Conservation (phyloP, 1,139 yeast species). For the Yamadazyma atlantica region DNA sequence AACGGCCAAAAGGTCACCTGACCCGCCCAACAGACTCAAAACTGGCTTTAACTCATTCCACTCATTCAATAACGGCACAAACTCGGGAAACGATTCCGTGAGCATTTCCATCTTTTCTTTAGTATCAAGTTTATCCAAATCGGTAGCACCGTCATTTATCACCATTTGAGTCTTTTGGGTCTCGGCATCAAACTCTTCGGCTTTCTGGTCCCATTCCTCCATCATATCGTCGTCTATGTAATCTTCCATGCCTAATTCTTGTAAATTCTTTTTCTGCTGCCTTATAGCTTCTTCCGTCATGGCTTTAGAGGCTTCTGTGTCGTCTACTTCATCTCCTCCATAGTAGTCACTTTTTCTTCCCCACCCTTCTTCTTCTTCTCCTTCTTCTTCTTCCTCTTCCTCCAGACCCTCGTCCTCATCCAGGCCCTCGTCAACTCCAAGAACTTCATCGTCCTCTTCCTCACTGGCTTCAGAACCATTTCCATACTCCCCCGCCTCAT, state of each 20-base stretch:
- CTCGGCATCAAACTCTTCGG: slow-evolving; percentile 32
- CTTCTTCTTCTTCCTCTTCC: slow-evolving; percentile 45
- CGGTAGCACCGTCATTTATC: slow-evolving; percentile 31
- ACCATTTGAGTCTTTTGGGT: slow-evolving; percentile 18
- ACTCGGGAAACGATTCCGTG: slow-evolving; percentile 76
- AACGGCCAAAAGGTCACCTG: slow-evolving; percentile 39
- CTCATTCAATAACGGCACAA: slow-evolving; percentile 73
- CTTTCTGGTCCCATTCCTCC: slow-evolving; percentile 62
- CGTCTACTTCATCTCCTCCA: slow-evolving; percentile 76
- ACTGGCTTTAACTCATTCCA: slow-evolving; percentile 46
- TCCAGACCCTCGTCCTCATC: slow-evolving; percentile 31
- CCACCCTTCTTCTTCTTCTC: slow-evolving; percentile 68
- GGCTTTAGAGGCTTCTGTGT: slow-evolving; percentile 73
- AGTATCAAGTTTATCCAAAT: slow-evolving; percentile 35
- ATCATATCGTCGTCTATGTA: slow-evolving; percentile 80
- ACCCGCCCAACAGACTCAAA: slow-evolving; percentile 31
- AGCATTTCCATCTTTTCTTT: slow-evolving; percentile 49
- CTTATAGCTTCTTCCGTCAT: slow-evolving; percentile 88
- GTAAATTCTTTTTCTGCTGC: slow-evolving; percentile 81
- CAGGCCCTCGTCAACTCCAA: slow-evolving; percentile 31
- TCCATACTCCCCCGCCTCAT: slow-evolving; percentile 52
- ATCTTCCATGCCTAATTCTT: slow-evolving; percentile 79
- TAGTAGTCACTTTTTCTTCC: slow-evolving; percentile 77
- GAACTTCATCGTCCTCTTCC: slow-evolving; percentile 24
- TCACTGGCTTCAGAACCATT: slow-evolving; percentile 24